A percentile compares a stretch with the other conserved stretches of the same genome.
Evolutionary conservation across 2,329 filamentous ascomycete species (phyloP).

Genomic region (Fusarium chuoi): DNA sequence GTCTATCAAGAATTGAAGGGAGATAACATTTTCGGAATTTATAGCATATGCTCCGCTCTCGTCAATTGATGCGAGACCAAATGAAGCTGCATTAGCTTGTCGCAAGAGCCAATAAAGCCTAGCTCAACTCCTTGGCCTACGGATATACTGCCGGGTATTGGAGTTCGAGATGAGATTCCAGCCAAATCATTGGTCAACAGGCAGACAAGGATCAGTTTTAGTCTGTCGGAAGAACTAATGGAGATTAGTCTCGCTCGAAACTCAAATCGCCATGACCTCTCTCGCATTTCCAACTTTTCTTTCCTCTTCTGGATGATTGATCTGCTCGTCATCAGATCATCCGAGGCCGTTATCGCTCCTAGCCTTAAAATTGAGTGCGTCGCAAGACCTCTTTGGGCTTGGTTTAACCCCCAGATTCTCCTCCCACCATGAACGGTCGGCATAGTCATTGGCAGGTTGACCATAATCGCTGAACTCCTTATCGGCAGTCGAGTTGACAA

Average conservation of each 20-base stretch:
- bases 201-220: neutral
- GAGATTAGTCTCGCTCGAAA: neutral
- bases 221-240: neutral
- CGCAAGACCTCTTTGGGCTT: neutral
- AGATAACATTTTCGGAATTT: neutral
- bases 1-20: neutral
- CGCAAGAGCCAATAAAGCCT: neutral
- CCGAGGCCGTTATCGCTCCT: neutral
- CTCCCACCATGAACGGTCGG: neutral
- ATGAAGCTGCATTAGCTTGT: neutral
- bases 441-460: neutral
- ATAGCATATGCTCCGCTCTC: neutral
- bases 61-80: neutral
- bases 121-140: neutral
- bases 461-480: neutral
- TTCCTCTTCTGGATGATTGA: neutral
- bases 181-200: neutral
- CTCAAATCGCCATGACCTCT: neutral
- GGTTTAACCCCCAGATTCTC: neutral
- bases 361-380: accelerated
- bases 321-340: neutral
- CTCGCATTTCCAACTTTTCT: neutral
- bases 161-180: neutral
- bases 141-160: neutral
- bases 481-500: neutral